Evolutionary conservation across 768 basidiomycete species (phyloP), one percentile per base, ranked within the genome.

Genomic region (Panaeolus papilionaceus): DNA sequence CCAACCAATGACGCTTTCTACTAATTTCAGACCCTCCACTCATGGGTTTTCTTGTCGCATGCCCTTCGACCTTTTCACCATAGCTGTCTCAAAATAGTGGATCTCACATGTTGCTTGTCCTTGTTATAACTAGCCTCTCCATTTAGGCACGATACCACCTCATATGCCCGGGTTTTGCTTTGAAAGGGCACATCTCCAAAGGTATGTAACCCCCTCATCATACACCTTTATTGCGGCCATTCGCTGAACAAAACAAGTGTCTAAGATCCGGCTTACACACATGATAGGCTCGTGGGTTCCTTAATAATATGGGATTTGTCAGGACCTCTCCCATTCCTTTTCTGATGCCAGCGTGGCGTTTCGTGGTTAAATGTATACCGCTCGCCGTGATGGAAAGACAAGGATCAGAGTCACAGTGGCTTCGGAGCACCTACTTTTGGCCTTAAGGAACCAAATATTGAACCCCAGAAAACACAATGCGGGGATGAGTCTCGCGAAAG

Each of bases 321-420:
- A 58, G 54, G 54, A 58, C 26, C 26, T 28, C 26, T 58, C 28
- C n/a, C 11, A 20, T 49, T 33, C 14, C 10, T 58, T 58, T 23
- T 58, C 20, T 58, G 54, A 58, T 58, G 54, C 54, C 54, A 58
- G 14, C 54, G 54, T 58, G 54, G 54, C 28, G 28, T 20, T 37
- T 9, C 11, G 54, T 58, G 54, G 54, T 10, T 28, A 37, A 12
- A 58, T 16, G 9, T 28, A 26, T 6, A 10, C 39, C 42, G 14
- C 14, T 16, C 16, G 4, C 18, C 16, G 42, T 16, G 47, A 51
- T 51, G 47, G 47, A 23, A 33, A 51, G 26, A 20, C 10, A 28
- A 58, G 28, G 54, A 58, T 58, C 54, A 37, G 26, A 33, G n/a
- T n/a, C n/a, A n/a, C n/a, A n/a, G 14, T 37, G 54, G 12, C 54